Percentiles rank a stretch among this genome's conserved stretches.
These are phyloP conservation scores for Solidago caesia DNA, from an alignment of 129 eudicot species.

Conservation along the genomic window DNA sequence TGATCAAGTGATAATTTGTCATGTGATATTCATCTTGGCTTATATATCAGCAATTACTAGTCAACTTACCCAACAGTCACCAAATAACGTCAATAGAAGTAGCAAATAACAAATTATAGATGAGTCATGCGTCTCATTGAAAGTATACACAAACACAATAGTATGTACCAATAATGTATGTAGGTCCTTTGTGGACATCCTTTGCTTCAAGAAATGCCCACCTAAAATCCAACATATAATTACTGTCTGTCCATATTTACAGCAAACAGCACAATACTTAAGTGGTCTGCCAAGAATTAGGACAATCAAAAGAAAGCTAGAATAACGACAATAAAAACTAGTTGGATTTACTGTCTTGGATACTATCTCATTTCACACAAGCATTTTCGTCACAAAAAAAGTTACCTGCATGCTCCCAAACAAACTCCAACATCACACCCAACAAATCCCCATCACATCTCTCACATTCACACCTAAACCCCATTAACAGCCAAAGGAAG, in stretches of 20 bases:
- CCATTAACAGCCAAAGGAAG: too few relatives aligned
- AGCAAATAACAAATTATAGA: not conserved
- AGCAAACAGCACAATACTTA: constrained; percentile 30
- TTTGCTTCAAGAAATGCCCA: constrained; percentile 29
- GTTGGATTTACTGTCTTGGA: too few relatives aligned
- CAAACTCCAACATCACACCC: too few relatives aligned
- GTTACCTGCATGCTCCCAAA: too few relatives aligned
- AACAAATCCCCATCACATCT: too few relatives aligned
- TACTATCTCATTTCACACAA: too few relatives aligned
- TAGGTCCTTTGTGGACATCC: constrained; percentile 27
- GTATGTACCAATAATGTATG: not conserved
- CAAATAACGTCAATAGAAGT: not conserved
- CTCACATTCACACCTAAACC: too few relatives aligned
- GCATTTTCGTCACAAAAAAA: too few relatives aligned
- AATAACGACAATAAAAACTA: not conserved
- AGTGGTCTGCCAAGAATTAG: constrained; percentile 38
- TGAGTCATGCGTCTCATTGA: not conserved
- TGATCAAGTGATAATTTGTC: too few relatives aligned
- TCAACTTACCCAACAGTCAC: not conserved
- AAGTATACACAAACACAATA: not conserved
- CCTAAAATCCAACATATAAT: constrained; percentile 32
- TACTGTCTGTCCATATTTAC: constrained; percentile 41
- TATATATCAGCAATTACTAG: too few relatives aligned
- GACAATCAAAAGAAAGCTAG: constrained; percentile 18
- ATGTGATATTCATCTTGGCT: too few relatives aligned